Evolutionary conservation across 192 early-diverging fungal genomes (phyloP).

Genomic region (Coemansia sp.): DNA sequence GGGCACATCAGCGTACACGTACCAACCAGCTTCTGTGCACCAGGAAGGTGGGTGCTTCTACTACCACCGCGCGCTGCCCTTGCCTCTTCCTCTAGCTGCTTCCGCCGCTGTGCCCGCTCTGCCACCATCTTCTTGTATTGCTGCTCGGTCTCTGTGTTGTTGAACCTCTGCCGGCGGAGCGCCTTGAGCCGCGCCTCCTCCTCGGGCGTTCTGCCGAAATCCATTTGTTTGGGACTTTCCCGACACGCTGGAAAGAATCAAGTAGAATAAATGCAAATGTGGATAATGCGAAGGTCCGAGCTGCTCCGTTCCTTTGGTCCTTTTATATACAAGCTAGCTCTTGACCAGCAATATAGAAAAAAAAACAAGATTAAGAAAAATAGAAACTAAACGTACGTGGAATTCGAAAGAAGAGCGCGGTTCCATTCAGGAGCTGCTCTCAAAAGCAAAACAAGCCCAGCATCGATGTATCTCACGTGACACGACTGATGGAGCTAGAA

Average conservation of each 20-base stretch:
- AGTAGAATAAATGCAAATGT: not conserved
- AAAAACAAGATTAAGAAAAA: not conserved
- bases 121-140: constrained; percentile 61
- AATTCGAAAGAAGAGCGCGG: not conserved
- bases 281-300: not conserved
- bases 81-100: constrained; percentile 62
- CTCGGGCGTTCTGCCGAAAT: constrained; percentile 20
- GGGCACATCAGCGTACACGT: constrained; percentile 90
- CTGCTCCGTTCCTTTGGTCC: not conserved
- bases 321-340: not conserved
- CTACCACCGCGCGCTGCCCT: constrained; percentile 43
- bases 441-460: not conserved
- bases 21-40: constrained; percentile 68
- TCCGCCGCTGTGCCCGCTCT: constrained; percentile 60
- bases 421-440: no score
- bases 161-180: constrained; percentile 49
- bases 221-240: constrained; percentile 15
- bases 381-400: not conserved
- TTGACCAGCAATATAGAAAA: not conserved
- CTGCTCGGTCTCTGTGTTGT: constrained; percentile 31
- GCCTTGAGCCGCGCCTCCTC: constrained; percentile 50
- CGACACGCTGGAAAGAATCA: not conserved
- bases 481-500: no score
- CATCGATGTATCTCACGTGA: no score
- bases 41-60: constrained; percentile 60